Evolutionary conservation across 805 yeast species (phyloP).

Genomic region (Clavispora carvajalis): DNA sequence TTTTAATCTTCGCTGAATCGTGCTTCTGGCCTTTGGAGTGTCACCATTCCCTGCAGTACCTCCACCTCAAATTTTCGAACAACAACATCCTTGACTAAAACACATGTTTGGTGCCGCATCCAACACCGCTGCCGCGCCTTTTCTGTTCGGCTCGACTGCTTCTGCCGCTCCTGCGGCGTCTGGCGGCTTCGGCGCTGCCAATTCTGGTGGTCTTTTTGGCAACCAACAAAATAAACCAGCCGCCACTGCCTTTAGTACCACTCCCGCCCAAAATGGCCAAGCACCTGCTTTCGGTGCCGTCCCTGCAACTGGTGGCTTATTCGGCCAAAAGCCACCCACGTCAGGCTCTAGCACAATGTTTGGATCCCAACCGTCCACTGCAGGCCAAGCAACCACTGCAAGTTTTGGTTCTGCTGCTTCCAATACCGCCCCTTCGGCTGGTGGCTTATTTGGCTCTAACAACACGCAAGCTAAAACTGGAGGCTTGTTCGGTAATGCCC

Average conservation of each 20-base stretch:
- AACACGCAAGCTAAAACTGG: conserved; percentile 5
- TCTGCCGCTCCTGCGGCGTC: not conserved
- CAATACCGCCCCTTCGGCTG: not conserved
- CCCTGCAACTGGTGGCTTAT: not conserved
- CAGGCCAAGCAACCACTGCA: not conserved
- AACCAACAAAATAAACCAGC: conserved; percentile 3
- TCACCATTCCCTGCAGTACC: not conserved
- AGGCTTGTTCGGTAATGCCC: conserved; percentile 14
- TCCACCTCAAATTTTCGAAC: conserved; percentile 2
- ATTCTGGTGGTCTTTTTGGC: conserved; percentile 10
- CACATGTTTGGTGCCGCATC: conserved; percentile 14
- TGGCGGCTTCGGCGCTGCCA: conserved; percentile 1
- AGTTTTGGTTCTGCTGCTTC: not conserved
- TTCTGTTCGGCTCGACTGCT: conserved; percentile 1
- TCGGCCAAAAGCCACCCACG: not conserved
- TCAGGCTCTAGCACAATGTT: not conserved
- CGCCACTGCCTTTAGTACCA: conserved; percentile 1
- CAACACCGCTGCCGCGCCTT: not conserved
- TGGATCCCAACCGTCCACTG: not conserved
- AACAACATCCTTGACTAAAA: conserved; percentile 2
- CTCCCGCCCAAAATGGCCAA: not conserved
- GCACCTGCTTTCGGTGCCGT: not conserved
- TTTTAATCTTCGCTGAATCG: no score
- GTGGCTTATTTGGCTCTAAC: conserved; percentile 19
- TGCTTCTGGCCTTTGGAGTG: no score